Percentiles rank a stretch among this genome's conserved stretches.
Evolutionary conservation across 2,329 filamentous ascomycete genomes (phyloP).

Genomic region (Penicillium janthinellum): DNA sequence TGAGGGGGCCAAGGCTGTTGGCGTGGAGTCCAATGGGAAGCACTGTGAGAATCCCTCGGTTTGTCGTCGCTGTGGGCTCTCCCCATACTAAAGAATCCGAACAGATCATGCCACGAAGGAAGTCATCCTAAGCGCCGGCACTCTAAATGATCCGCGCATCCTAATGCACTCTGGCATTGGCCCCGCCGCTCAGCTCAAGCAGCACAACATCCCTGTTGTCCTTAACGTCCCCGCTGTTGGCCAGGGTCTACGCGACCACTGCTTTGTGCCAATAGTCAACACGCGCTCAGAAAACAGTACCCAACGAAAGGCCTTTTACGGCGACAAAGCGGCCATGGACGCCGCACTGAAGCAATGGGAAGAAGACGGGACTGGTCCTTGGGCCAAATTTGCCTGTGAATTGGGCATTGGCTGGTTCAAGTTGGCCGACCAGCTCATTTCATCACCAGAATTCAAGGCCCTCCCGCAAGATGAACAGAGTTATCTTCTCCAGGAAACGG

Average conservation of each 20-base stretch:
- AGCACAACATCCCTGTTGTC: constrained; percentile 46
- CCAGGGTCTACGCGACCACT: constrained; percentile 51
- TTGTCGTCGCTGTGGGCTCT: background rate
- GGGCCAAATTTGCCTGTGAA: constrained; percentile 37
- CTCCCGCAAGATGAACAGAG: constrained; percentile 50
- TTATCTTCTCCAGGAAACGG: constrained; percentile 52
- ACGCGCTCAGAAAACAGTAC: constrained; percentile 46
- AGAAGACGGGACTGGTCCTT: constrained; percentile 45
- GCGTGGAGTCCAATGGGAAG: constrained; percentile 47
- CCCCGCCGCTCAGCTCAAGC: constrained; percentile 44
- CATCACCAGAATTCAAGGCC: constrained; percentile 53
- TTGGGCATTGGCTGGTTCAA: constrained; percentile 47
- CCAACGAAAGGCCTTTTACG: constrained; percentile 49
- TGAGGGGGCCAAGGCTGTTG: constrained; percentile 49
- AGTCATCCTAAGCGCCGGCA: constrained; percentile 44
- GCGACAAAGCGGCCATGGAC: constrained; percentile 17
- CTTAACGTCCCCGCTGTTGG: constrained; percentile 47
- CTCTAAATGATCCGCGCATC: constrained; percentile 45
- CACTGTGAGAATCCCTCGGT: constrained; percentile 36
- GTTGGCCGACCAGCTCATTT: constrained; percentile 40
- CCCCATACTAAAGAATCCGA: background rate
- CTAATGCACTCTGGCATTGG: constrained; percentile 55
- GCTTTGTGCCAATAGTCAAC: constrained; percentile 36
- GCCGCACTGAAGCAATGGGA: constrained; percentile 46
- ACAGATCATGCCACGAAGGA: constrained; percentile 40